A percentile compares a stretch with the other conserved stretches of the same genome.
phyloP scores from a whole-genome alignment of 208 protist species.

The Tritrichomonas foetus region DNA sequence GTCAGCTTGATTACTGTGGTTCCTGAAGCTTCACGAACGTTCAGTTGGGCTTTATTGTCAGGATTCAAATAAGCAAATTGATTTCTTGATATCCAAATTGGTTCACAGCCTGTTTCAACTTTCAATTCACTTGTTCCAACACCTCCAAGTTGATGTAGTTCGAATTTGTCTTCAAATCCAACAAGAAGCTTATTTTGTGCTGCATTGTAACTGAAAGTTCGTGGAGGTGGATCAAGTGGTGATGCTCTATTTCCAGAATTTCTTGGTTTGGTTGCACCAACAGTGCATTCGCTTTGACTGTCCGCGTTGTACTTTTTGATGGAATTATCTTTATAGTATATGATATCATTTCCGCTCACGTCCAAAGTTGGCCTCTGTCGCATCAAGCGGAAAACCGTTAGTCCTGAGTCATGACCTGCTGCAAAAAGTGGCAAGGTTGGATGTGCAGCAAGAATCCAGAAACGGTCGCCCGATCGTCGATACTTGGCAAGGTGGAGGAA shows the following conservation, averaged over 20 bases:
- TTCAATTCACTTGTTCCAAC: slow-evolving; percentile 65
- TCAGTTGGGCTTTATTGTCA: background rate
- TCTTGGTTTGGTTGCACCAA: background rate
- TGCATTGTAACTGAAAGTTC: background rate
- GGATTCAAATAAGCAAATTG: background rate
- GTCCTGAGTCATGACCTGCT: slow-evolving; percentile 82
- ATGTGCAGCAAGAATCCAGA: slow-evolving; percentile 91
- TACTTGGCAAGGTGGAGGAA: background rate
- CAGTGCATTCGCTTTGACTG: background rate
- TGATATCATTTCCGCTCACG: background rate
- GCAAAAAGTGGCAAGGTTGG: slow-evolving; percentile 84
- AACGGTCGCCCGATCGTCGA: slow-evolving; percentile 84
- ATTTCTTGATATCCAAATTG: background rate
- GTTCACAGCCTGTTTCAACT: background rate
- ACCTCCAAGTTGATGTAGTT: background rate
- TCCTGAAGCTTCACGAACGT: background rate
- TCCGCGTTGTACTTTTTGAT: background rate
- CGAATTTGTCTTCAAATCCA: background rate
- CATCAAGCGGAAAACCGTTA: slow-evolving; percentile 95
- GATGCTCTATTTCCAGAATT: background rate
- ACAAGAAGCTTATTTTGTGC: background rate
- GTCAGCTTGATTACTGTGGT: background rate
- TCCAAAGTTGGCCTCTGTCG: slow-evolving; percentile 79
- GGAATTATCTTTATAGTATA: slow-evolving; percentile 38
- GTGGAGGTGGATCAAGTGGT: background rate